Base-by-base conservation (phyloP, 108 stramenopile species). In the Skeletonema potamos region DNA sequence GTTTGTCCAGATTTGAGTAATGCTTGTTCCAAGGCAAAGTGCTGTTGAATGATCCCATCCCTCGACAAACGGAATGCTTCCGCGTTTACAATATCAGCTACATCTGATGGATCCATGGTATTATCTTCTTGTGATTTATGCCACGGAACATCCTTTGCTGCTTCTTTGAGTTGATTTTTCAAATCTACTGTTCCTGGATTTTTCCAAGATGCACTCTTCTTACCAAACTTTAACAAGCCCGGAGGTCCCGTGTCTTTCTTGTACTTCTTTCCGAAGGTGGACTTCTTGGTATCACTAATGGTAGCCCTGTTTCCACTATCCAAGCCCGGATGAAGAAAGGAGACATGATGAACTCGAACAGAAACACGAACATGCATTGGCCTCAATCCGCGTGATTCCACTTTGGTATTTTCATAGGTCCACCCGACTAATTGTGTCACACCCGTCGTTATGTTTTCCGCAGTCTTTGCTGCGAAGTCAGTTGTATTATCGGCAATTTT, bases 1-100 rank as follows among this genome's bases (percentile, higher is more conserved):
- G 1, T 6, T 46, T 46, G 20, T 7, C 22, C 22, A 51, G 48
- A 51, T 6, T 46, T 20, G 4, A 28, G 56, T 4, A 34, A 3
- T 0, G 33, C 51, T 26, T 65, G 67, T 18, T 27, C 41, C 51
- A 78, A 70, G 20, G 76, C 65, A 54, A 54, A 72, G 65, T 81
- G 80, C 43, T 81, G 76, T 36, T 76, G 75, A 34, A 81, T 77
- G 43, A 81, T 81, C 15, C 80, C 80, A 66, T 81, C 80, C 15
- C 80, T 63, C 36, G 80, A 81, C 48, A 81, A 61, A 18, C 80
- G 68, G 62, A 66, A 77, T 30, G 75, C 33, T 54, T 81, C 80
- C 17, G 70, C 64, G 34, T 66, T 58, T 3, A 81, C 64, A 39
- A 72, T 67, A 37, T 76, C 76, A 5, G 64, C 17, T 20, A 81